phyloP scores from a whole-genome alignment of 768 basidiomycete genomes.

The Lentinus brumalis region DNA sequence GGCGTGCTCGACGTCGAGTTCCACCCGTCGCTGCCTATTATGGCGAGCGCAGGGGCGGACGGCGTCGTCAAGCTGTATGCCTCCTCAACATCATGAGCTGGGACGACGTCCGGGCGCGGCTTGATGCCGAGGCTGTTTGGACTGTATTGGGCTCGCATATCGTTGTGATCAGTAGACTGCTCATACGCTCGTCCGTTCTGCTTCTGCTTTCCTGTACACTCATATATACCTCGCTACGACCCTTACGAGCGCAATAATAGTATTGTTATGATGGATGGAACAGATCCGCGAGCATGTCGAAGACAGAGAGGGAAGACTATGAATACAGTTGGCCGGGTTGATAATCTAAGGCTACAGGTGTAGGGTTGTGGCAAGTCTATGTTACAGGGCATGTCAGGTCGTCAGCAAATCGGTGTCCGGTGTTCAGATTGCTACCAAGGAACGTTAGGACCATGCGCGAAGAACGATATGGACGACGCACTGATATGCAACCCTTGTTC shows the following conservation, averaged over 20 bases:
- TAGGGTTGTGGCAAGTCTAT: neutral
- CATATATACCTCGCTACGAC: conserved; percentile 33
- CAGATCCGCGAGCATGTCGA: neutral
- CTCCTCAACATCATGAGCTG: conserved; percentile 58
- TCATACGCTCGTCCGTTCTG: conserved; percentile 11
- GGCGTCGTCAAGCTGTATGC: conserved; percentile 91
- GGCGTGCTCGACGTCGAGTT: conserved; percentile 89
- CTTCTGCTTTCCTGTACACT: conserved; percentile 25
- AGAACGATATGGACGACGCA: conserved; percentile 29
- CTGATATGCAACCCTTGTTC: conserved; percentile 83
- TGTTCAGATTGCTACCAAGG: conserved; percentile 4
- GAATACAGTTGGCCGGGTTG: conserved; percentile 24
- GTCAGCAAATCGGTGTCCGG: neutral
- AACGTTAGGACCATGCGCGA: neutral
- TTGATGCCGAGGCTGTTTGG: conserved; percentile 9
- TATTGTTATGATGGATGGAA: conserved; percentile 22
- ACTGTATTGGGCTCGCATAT: neutral
- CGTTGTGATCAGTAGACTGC: conserved; percentile 2
- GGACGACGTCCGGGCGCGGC: neutral
- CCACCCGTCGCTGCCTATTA: conserved; percentile 79
- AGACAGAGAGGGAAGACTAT: neutral
- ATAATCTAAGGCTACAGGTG: conserved; percentile 37
- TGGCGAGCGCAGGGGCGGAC: conserved; percentile 96
- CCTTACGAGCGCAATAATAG: conserved; percentile 26
- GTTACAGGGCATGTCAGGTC: neutral